A percentile compares a stretch with the other conserved stretches of the same genome.
Evolutionary conservation across 2,329 filamentous ascomycete genomes (phyloP).

Genomic region (Nothomitra cinnamomea): DNA sequence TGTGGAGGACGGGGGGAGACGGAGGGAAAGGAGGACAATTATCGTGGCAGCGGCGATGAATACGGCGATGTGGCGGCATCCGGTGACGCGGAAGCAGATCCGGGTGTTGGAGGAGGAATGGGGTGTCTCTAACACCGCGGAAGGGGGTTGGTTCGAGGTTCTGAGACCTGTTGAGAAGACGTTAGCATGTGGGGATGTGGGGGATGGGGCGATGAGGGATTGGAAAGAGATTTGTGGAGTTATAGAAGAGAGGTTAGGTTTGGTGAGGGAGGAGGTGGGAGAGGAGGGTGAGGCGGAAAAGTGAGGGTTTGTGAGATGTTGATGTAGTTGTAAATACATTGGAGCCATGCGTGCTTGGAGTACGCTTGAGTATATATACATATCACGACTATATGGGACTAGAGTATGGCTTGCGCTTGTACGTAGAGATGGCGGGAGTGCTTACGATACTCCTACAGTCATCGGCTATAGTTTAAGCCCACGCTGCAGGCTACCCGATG

Average conservation of each 20-base stretch:
- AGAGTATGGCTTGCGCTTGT: no score
- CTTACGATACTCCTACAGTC: no score
- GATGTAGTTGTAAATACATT: no score
- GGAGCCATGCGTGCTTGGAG: no score
- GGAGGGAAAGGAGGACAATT: conserved; percentile 11
- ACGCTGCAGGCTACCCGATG: no score
- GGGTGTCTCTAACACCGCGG: conserved; percentile 30
- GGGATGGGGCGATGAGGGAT: conserved; percentile 66
- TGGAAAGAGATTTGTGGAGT: conserved; percentile 57
- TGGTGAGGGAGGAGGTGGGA: conserved; percentile 10
- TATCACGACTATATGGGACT: no score
- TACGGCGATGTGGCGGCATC: conserved; percentile 77
- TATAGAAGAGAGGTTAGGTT: conserved; percentile 37
- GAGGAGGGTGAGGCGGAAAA: background rate
- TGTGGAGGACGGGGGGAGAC: conserved; percentile 5
- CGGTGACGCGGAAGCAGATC: conserved; percentile 59
- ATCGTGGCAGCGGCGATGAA: conserved; percentile 77
- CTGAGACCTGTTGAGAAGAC: conserved; percentile 56
- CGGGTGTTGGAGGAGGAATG: conserved; percentile 55
- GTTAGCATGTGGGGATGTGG: conserved; percentile 72
- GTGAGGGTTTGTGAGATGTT: background rate
- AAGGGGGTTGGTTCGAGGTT: conserved; percentile 46
- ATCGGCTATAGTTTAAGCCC: no score
- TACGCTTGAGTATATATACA: no score
- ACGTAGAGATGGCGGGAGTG: no score